Evolutionary conservation across 1,284 basidiomycete species (phyloP).

Genomic region (Moesziomyces sp.): DNA sequence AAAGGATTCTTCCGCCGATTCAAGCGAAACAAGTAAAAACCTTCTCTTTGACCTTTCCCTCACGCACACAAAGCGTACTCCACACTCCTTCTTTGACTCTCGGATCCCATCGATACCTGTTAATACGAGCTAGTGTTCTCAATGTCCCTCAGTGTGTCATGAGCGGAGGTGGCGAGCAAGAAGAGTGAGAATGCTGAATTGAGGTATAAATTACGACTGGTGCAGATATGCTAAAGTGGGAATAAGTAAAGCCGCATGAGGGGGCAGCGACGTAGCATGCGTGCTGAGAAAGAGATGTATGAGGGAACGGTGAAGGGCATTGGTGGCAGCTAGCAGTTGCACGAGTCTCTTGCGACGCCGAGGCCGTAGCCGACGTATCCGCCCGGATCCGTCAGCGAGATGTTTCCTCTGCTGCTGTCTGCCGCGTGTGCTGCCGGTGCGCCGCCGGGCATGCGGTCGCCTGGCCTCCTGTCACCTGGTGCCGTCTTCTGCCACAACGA

Average conservation of each 20-base stretch:
- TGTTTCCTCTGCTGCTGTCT: conserved; percentile 54
- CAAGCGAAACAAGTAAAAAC: conserved; percentile 41
- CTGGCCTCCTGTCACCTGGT: conserved; percentile 59
- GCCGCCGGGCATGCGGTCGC: conserved; percentile 66
- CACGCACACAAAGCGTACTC: background rate
- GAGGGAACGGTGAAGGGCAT: background rate
- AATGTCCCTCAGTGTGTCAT: too few species aligned
- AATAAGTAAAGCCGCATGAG: too few species aligned
- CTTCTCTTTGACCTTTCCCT: background rate
- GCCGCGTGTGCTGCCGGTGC: conserved; percentile 55
- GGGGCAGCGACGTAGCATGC: background rate
- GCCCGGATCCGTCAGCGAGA: conserved; percentile 44
- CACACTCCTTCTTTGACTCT: conserved; percentile 15
- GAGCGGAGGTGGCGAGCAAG: too few species aligned
- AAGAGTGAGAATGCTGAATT: too few species aligned
- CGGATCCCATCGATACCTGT: background rate
- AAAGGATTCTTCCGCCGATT: conserved; percentile 47
- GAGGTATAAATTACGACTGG: too few species aligned
- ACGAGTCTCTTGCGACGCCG: conserved; percentile 50
- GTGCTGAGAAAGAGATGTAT: background rate
- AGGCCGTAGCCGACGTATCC: conserved; percentile 47
- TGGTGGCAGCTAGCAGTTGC: conserved; percentile 43
- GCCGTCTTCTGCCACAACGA: conserved; percentile 58
- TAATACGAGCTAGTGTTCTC: background rate
- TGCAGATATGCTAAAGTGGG: too few species aligned